These are phyloP conservation scores for Plasmopara viticola DNA, from an alignment of 352 stramenopile genomes.

Conservation along the genomic window DNA sequence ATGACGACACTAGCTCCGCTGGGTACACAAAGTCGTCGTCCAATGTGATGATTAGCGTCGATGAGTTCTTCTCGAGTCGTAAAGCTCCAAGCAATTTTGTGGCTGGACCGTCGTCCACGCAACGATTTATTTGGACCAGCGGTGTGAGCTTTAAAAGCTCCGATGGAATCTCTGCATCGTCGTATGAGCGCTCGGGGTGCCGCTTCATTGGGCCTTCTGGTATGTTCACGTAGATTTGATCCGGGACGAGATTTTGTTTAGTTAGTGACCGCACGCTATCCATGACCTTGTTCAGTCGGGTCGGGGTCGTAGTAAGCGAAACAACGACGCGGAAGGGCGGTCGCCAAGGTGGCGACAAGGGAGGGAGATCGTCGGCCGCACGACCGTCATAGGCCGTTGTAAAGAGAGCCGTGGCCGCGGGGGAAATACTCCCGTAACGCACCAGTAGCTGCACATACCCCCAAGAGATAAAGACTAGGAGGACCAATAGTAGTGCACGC, in stretches of 20 bases:
- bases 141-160: slow-evolving; percentile 40
- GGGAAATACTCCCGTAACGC: slow-evolving; percentile 74
- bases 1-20: slow-evolving; percentile 44
- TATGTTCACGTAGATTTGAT: slow-evolving; percentile 80
- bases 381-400: slow-evolving; percentile 54
- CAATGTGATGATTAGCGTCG: slow-evolving; percentile 72
- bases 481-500: slow-evolving; percentile 22
- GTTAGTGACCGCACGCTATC: slow-evolving; percentile 58
- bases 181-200: slow-evolving; percentile 65
- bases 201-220: slow-evolving; percentile 66
- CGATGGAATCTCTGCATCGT: slow-evolving; percentile 51
- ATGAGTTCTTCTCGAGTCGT: slow-evolving; percentile 45
- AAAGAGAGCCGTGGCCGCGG: slow-evolving; percentile 53
- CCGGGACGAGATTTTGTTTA: slow-evolving; percentile 49
- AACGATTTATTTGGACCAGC: slow-evolving; percentile 62
- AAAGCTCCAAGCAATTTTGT: slow-evolving; percentile 72
- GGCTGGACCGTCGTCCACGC: slow-evolving; percentile 71
- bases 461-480: slow-evolving; percentile 30
- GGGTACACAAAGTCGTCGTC: slow-evolving; percentile 84
- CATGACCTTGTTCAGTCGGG: slow-evolving; percentile 70
- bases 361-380: slow-evolving; percentile 33
- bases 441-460: slow-evolving; percentile 60
- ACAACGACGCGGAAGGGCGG: slow-evolving; percentile 73
- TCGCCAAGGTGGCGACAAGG: slow-evolving; percentile 41
- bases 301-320: slow-evolving; percentile 71